Percentiles rank a stretch among this genome's conserved stretches.
Conservation (phyloP, 768 basidiomycete species). For the Lactarius tabidus region DNA sequence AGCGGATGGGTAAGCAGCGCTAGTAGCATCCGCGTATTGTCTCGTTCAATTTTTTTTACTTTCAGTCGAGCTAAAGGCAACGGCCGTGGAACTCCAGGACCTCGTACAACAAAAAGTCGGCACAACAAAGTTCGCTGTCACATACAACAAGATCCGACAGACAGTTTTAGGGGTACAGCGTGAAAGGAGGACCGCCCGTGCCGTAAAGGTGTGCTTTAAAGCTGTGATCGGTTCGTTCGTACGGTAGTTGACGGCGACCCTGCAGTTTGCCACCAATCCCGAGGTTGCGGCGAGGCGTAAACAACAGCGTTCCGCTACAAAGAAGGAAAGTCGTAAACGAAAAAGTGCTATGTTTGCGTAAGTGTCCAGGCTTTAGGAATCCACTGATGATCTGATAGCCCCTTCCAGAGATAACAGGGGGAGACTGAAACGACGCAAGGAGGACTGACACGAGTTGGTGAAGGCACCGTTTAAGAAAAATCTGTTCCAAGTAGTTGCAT, state of each 20-base stretch:
- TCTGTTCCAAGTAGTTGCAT: background rate
- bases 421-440: conserved; percentile 43
- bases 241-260: conserved; percentile 21
- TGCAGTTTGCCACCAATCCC: conserved; percentile 66
- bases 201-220: conserved; percentile 40
- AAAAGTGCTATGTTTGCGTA: conserved; percentile 61
- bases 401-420: conserved; percentile 46
- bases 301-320: conserved; percentile 61
- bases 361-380: conserved; percentile 32
- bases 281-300: conserved; percentile 74
- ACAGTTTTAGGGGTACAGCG: conserved; percentile 59
- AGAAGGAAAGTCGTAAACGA: conserved; percentile 84
- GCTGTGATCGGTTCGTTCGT: background rate
- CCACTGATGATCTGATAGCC: conserved; percentile 12
- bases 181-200: conserved; percentile 57
- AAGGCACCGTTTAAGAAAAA: background rate
- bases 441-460: conserved; percentile 28
- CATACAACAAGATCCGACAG: conserved; percentile 80
- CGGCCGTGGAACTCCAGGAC: conserved; percentile 80
- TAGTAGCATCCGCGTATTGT: background rate
- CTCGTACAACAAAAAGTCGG: conserved; percentile 86
- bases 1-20: conserved; percentile 62
- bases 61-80: conserved; percentile 79
- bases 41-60: background rate
- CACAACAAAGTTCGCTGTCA: conserved; percentile 71